These are phyloP conservation scores for Arthrobotrys iridis DNA, from an alignment of 2,329 filamentous ascomycete species.

Conservation along the genomic window DNA sequence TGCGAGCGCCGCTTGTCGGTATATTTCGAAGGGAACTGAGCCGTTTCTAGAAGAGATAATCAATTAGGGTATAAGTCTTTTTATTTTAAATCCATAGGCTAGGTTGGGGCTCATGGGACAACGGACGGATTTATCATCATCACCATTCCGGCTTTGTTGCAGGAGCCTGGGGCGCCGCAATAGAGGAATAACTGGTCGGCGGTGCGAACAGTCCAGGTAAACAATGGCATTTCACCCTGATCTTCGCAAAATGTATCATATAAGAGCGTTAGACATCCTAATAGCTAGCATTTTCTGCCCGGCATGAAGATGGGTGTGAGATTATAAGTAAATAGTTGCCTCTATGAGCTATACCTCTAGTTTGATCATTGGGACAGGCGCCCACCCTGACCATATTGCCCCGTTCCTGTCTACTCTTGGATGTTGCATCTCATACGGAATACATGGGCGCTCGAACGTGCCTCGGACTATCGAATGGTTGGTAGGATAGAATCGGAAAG, in stretches of 20 bases:
- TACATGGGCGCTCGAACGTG: conserved; percentile 70
- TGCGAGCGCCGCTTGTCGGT: conserved; percentile 65
- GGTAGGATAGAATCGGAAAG: conserved; percentile 71
- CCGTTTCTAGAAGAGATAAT: conserved; percentile 60
- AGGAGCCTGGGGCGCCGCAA: conserved; percentile 74
- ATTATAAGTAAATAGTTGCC: conserved; percentile 17
- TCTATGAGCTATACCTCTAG: conserved; percentile 63
- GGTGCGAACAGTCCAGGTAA: conserved; percentile 67
- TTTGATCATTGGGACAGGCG: conserved; percentile 64
- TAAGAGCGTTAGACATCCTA: neutral
- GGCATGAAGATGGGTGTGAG: too few relatives aligned
- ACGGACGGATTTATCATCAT: conserved; percentile 77
- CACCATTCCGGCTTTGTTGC: conserved; percentile 74
- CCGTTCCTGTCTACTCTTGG: conserved; percentile 62
- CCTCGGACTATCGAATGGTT: conserved; percentile 73
- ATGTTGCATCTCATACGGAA: conserved; percentile 69
- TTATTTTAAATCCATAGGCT: conserved; percentile 57
- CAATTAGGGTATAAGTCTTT: neutral
- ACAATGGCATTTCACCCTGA: conserved; percentile 59
- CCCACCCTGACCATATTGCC: conserved; percentile 67
- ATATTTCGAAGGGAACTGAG: conserved; percentile 65
- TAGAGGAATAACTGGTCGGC: conserved; percentile 73
- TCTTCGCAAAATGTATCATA: neutral
- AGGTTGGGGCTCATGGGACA: too few relatives aligned
- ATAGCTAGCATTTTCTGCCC: conserved; percentile 56